These are phyloP conservation scores for Sphagnum contortum DNA, from an alignment of 225 moss, liverwort and hornwort genomes.

Conservation along the genomic window DNA sequence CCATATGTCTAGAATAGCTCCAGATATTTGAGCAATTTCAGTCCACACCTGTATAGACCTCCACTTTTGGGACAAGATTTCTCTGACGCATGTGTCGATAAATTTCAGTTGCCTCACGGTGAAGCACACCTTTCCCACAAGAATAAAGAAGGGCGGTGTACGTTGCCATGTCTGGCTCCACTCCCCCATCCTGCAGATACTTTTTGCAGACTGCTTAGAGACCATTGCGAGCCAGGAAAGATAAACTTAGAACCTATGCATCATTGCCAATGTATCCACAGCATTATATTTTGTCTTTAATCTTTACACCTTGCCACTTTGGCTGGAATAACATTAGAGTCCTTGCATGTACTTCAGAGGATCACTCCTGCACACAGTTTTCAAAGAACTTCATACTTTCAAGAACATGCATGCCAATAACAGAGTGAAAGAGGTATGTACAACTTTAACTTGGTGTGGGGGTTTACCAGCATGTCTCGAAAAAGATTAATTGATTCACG, in stretches of 20 bases:
- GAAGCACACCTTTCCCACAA: conserved; percentile 96
- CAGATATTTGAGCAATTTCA: too few relatives aligned
- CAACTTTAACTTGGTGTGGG: too few relatives aligned
- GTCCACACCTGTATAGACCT: conserved; percentile 69
- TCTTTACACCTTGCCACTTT: neutral
- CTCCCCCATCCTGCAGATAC: conserved; percentile 48
- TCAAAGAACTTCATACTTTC: too few relatives aligned
- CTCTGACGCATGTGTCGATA: conserved; percentile 81
- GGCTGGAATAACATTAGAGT: neutral
- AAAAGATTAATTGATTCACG: conserved; percentile 92
- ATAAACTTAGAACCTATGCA: too few relatives aligned
- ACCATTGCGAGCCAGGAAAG: too few relatives aligned
- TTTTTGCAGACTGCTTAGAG: too few relatives aligned
- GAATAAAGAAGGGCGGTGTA: conserved; percentile 79
- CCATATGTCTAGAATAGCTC: too few relatives aligned
- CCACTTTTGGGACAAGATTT: conserved; percentile 56
- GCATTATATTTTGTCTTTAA: neutral
- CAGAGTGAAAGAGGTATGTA: too few relatives aligned
- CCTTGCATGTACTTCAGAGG: too few relatives aligned
- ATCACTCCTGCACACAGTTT: too few relatives aligned
- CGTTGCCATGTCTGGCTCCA: conserved; percentile 74
- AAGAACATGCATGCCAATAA: too few relatives aligned
- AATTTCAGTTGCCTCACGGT: conserved; percentile 80
- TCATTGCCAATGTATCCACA: too few relatives aligned
- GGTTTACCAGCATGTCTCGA: conserved; percentile 59